These are phyloP conservation scores for Penicillium sp. DNA, from an alignment of 2,329 filamentous ascomycete genomes.

Conservation along the genomic window DNA sequence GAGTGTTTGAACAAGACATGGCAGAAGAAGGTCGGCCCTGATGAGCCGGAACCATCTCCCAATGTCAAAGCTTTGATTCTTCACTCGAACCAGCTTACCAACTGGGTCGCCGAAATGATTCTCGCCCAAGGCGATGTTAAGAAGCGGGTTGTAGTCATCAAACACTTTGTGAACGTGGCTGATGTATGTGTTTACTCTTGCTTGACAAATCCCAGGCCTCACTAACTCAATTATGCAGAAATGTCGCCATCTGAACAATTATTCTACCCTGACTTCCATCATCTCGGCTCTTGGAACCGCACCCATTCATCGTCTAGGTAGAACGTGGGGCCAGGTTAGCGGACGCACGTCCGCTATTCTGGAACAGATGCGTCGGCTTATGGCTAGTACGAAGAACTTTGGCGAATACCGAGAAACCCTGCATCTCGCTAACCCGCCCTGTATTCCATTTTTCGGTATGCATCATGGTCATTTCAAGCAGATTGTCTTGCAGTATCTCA, in stretches of 20 bases:
- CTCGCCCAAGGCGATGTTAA: slow-evolving; percentile 90
- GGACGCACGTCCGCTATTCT: slow-evolving; percentile 75
- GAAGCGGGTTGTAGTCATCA: slow-evolving; percentile 94
- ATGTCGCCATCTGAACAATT: slow-evolving; percentile 92
- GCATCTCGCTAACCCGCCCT: slow-evolving; percentile 90
- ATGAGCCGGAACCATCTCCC: slow-evolving; percentile 71
- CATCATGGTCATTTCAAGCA: slow-evolving; percentile 1
- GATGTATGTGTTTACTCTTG: slow-evolving; percentile 60
- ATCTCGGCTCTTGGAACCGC: slow-evolving; percentile 94
- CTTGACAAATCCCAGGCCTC: not conserved
- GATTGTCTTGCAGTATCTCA: not conserved
- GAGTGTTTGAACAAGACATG: slow-evolving; percentile 98
- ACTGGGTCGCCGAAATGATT: slow-evolving; percentile 99
- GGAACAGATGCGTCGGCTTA: slow-evolving; percentile 88
- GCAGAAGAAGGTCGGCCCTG: slow-evolving; percentile 86
- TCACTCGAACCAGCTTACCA: slow-evolving; percentile 97
- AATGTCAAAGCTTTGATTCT: slow-evolving; percentile 96
- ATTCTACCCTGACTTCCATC: slow-evolving; percentile 94
- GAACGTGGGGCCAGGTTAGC: slow-evolving; percentile 93
- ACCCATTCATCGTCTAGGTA: slow-evolving; percentile 86
- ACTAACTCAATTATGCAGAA: slow-evolving; percentile 56
- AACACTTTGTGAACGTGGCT: slow-evolving; percentile 94
- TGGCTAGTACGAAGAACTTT: slow-evolving; percentile 98
- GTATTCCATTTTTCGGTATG: slow-evolving; percentile 95
- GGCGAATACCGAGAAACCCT: slow-evolving; percentile 91